Evolutionary conservation across 768 basidiomycete species (phyloP).

Genomic region (Hemileccinum rubropunctum): DNA sequence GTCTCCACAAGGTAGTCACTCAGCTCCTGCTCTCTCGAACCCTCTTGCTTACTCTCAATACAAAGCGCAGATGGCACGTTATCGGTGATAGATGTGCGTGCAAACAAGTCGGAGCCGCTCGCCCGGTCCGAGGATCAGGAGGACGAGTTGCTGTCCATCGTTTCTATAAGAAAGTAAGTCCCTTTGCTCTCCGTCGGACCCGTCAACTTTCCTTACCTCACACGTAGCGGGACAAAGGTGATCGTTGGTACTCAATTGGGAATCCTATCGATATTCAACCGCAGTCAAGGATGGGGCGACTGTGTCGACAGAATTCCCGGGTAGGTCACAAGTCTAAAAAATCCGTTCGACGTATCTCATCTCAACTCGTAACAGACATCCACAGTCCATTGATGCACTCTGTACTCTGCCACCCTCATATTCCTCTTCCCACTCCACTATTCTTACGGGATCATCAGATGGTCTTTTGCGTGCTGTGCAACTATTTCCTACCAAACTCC

Average conservation of each 20-base stretch:
- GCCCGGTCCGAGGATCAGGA: conserved; percentile 95
- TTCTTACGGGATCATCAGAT: conserved; percentile 91
- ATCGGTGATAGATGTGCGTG: conserved; percentile 88
- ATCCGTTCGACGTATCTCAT: conserved; percentile 8
- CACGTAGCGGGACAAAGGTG: conserved; percentile 65
- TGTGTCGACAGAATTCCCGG: conserved; percentile 90
- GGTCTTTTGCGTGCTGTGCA: conserved; percentile 86
- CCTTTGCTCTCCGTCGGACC: not conserved
- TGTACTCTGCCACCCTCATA: conserved; percentile 66
- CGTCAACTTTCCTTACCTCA: not conserved
- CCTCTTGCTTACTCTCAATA: not conserved
- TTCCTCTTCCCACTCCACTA: conserved; percentile 60
- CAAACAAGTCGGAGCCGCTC: conserved; percentile 72
- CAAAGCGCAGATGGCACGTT: conserved; percentile 88
- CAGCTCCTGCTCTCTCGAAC: not conserved
- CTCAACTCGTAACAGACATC: conserved; percentile 57
- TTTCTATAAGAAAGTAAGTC: conserved; percentile 76
- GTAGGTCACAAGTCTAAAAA: conserved; percentile 39
- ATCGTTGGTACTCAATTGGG: conserved; percentile 90
- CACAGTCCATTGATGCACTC: conserved; percentile 85
- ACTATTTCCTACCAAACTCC: conserved; percentile 82
- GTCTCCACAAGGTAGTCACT: conserved; percentile 75
- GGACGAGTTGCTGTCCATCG: conserved; percentile 86
- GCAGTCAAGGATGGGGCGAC: conserved; percentile 84
- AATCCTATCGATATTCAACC: conserved; percentile 87